Conservation (phyloP, 208 protist genomes). For the Acanthamoeba culbertsoni region DNA sequence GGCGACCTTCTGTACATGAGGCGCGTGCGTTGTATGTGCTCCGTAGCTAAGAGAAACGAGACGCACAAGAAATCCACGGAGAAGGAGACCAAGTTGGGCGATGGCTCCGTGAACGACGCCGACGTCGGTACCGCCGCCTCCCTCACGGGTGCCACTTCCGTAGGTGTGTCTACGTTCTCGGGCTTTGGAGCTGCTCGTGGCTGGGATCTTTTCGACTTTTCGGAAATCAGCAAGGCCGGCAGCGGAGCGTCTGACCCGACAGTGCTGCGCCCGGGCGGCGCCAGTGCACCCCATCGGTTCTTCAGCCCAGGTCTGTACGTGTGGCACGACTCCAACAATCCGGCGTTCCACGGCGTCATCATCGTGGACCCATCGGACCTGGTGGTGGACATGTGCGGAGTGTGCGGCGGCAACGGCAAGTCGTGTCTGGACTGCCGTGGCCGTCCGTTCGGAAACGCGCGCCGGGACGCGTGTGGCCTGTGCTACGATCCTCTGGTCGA, state of each 20-base stretch:
- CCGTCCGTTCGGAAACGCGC: neutral
- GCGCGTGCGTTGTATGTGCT: no score
- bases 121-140: neutral
- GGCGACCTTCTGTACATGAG: neutral
- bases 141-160: no score
- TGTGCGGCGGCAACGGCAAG: neutral
- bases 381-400: neutral
- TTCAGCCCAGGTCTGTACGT: neutral
- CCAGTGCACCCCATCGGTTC: neutral
- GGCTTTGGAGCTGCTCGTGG: neutral
- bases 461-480: neutral
- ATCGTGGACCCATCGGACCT: neutral
- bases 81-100: neutral
- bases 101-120: neutral
- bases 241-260: neutral
- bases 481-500: neutral
- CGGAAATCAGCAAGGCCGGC: neutral
- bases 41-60: neutral
- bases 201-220: neutral
- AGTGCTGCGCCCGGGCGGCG: neutral
- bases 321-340: neutral
- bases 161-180: neutral
- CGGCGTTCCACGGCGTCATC: neutral
- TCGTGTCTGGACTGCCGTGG: neutral
- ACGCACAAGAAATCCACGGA: neutral